phyloP scores from a whole-genome alignment of 352 stramenopile genomes.

The Phytopythium litorale region DNA sequence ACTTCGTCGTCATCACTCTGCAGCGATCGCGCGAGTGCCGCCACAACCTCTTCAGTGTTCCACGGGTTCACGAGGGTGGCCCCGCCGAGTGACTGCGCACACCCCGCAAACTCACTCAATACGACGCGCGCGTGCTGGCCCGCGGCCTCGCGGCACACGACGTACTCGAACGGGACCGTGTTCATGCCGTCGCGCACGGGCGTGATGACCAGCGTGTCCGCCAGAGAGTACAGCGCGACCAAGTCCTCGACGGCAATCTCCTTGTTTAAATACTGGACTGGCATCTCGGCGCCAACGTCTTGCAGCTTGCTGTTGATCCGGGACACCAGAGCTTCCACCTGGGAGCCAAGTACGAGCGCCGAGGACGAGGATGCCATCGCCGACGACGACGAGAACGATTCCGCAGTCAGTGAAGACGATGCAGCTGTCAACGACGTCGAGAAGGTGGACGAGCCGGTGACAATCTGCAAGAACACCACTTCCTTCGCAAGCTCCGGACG shows the following conservation, averaged over 20 bases:
- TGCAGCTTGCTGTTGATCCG: slow-evolving; percentile 92
- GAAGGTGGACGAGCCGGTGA: slow-evolving; percentile 34
- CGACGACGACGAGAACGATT: slow-evolving; percentile 5
- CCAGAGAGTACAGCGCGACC: slow-evolving; percentile 86
- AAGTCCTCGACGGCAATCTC: slow-evolving; percentile 82
- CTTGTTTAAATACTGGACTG: slow-evolving; percentile 91
- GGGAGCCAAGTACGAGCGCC: slow-evolving; percentile 69
- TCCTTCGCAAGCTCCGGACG: slow-evolving; percentile 91
- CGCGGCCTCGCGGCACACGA: slow-evolving; percentile 78
- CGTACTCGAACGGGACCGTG: slow-evolving; percentile 88
- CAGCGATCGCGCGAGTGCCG: slow-evolving; percentile 46
- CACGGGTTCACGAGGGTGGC: slow-evolving; percentile 86
- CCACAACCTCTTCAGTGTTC: slow-evolving; percentile 75
- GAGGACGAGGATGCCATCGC: slow-evolving; percentile 19
- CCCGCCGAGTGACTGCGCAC: slow-evolving; percentile 80
- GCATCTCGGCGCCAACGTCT: slow-evolving; percentile 80
- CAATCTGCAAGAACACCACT: slow-evolving; percentile 94
- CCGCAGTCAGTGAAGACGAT: slow-evolving; percentile 1
- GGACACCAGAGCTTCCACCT: slow-evolving; percentile 88
- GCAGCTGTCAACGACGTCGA: not conserved
- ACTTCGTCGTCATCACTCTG: slow-evolving; percentile 58
- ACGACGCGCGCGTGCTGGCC: slow-evolving; percentile 78
- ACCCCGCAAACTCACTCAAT: slow-evolving; percentile 90
- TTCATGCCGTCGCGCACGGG: slow-evolving; percentile 91
- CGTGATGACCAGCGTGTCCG: slow-evolving; percentile 81